Percentiles rank a stretch among this genome's conserved stretches.
phyloP scores from a whole-genome alignment of 768 basidiomycete species.

The Lyophyllum shimeji region DNA sequence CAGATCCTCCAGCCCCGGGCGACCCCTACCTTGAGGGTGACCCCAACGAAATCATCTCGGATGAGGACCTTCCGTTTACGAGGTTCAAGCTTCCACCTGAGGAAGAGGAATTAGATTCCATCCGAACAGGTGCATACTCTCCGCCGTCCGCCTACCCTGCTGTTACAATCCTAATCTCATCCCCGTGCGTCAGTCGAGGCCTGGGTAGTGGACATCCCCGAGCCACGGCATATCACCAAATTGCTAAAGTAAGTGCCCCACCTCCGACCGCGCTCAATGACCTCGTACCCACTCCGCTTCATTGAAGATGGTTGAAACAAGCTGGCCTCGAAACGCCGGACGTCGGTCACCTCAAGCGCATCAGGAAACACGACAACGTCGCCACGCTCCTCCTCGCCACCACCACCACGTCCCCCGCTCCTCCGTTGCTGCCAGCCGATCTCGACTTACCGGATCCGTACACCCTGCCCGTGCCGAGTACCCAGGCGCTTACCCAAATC shows the following conservation, averaged over 20 bases:
- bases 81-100: slow-evolving; percentile 61
- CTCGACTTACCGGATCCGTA: slow-evolving; percentile 54
- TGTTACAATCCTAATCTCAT: neutral
- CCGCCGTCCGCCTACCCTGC: neutral
- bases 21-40: slow-evolving; percentile 36
- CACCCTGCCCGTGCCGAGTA: slow-evolving; percentile 58
- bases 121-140: slow-evolving; percentile 52
- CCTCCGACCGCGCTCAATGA: neutral
- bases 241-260: slow-evolving; percentile 56
- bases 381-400: slow-evolving; percentile 58
- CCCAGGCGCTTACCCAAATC: slow-evolving; percentile 63
- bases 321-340: slow-evolving; percentile 57
- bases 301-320: slow-evolving; percentile 66
- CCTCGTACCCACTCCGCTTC: neutral
- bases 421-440: slow-evolving; percentile 51
- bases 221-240: slow-evolving; percentile 54
- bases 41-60: slow-evolving; percentile 48
- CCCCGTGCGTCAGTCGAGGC: slow-evolving; percentile 50
- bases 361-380: slow-evolving; percentile 51
- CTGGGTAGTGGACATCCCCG: slow-evolving; percentile 77
- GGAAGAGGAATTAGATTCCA: slow-evolving; percentile 55
- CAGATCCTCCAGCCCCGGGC: slow-evolving; percentile 13
- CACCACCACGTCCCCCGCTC: slow-evolving; percentile 37
- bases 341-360: slow-evolving; percentile 74
- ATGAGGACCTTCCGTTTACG: slow-evolving; percentile 65